Conservation (phyloP, 805 yeast genomes). For the Wickerhamiella vanderwaltii region DNA sequence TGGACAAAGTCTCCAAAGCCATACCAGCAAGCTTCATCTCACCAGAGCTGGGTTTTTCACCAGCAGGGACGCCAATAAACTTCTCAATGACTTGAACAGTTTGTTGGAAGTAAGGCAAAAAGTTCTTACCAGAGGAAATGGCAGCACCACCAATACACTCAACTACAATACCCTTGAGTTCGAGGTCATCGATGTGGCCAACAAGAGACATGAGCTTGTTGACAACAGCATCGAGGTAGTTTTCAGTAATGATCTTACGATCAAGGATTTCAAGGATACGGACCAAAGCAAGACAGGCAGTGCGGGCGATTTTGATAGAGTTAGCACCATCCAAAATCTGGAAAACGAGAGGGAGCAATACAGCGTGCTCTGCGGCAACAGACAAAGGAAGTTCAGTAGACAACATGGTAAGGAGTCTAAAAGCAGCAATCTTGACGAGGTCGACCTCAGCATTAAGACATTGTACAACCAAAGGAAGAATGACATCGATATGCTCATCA, state of each 20-base stretch:
- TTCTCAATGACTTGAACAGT: constrained; percentile 75
- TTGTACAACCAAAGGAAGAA: constrained; percentile 57
- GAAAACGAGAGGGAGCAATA: constrained; percentile 75
- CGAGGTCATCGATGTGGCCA: constrained; percentile 47
- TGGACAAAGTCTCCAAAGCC: constrained; percentile 85
- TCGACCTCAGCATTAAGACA: constrained; percentile 70
- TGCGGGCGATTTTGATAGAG: constrained; percentile 71
- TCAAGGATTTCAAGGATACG: constrained; percentile 85
- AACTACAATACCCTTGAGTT: constrained; percentile 50
- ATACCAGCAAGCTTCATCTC: constrained; percentile 87
- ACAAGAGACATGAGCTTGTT: constrained; percentile 78
- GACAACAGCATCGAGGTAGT: constrained; percentile 80
- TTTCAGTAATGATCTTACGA: constrained; percentile 62
- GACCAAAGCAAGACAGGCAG: constrained; percentile 85
- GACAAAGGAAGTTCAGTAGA: constrained; percentile 76
- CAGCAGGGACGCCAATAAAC: constrained; percentile 42
- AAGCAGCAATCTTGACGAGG: constrained; percentile 73
- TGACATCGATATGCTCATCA: constrained; percentile 57
- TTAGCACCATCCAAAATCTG: constrained; percentile 77
- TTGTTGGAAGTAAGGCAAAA: constrained; percentile 71
- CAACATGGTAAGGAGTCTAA: constrained; percentile 65
- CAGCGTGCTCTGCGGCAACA: constrained; percentile 72
- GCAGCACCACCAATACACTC: constrained; percentile 97
- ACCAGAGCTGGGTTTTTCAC: constrained; percentile 57
- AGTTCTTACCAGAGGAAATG: constrained; percentile 81